A percentile compares a stretch with the other conserved stretches of the same genome.
phyloP scores from a whole-genome alignment of 306 rosid genomes.

The Nissolia schottii region DNA sequence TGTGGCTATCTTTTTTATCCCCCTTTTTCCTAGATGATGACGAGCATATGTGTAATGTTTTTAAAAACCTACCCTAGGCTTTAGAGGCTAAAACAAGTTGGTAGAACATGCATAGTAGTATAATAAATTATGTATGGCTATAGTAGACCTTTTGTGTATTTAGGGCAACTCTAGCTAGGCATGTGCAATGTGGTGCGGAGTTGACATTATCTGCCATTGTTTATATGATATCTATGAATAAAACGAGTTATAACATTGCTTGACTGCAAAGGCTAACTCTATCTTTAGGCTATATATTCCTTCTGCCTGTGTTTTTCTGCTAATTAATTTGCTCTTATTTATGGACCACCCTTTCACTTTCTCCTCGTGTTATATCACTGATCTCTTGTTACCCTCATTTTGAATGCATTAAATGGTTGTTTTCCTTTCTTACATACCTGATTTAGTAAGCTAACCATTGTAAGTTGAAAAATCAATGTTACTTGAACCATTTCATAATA shows the following conservation, averaged over 20 bases:
- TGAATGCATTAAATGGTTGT: background rate
- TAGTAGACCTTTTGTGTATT: slow-evolving; percentile 35
- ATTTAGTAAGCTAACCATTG: too few species aligned
- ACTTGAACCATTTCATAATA: too few species aligned
- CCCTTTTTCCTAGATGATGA: background rate
- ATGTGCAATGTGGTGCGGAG: slow-evolving; percentile 48
- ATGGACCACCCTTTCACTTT: slow-evolving; percentile 43
- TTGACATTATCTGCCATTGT: slow-evolving; percentile 43
- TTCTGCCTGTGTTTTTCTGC: slow-evolving; percentile 25
- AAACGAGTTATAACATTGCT: slow-evolving; percentile 23
- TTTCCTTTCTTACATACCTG: background rate
- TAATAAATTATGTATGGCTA: slow-evolving; percentile 35
- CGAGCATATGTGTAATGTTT: slow-evolving; percentile 12
- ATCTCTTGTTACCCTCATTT: background rate
- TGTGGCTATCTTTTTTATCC: slow-evolving; percentile 10
- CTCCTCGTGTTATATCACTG: background rate
- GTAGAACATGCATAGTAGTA: slow-evolving; percentile 30
- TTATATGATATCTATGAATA: slow-evolving; percentile 41
- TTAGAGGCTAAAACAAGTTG: slow-evolving; percentile 37
- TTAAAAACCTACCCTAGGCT: background rate
- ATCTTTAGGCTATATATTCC: slow-evolving; percentile 49
- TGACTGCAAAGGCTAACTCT: slow-evolving; percentile 50
- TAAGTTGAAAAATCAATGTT: too few species aligned
- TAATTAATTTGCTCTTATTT: slow-evolving; percentile 29
- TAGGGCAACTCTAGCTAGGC: slow-evolving; percentile 39